Base-by-base conservation (phyloP, 495 filamentous ascomycete genomes). In the Penicillium nucicola region DNA sequence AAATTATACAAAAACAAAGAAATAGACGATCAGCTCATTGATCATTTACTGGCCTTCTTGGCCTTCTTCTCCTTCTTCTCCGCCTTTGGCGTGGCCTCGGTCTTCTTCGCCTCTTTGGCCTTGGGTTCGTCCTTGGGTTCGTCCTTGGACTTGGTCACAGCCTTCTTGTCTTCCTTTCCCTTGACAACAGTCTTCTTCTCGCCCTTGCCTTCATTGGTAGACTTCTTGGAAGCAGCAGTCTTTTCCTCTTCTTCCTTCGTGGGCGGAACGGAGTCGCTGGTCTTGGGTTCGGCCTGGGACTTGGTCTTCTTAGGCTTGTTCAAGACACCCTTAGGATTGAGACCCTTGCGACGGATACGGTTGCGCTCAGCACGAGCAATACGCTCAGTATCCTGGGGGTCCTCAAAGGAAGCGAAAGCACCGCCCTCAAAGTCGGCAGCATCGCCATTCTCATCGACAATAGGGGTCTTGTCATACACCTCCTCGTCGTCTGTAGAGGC, bases 321-420 rank as follows among this genome's bases (percentile, higher is more conserved):
- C 48, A 69, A 44, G 23, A 71, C 78, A 15, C 74, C 80, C 69
- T 80, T 85, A 4, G 83, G 84, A 75, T 86, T 77, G 25, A 83
- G 65, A 22, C 86, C 86, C 69, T 86, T 89, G 67, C 77, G 80
- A 48, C 82, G 79, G 57, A 85, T 56, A 40, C 70, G 67, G 60
- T 76, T 80, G 38, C 77, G 77, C 61, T 80, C 68, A 14, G 79
- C 82, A 25, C 81, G 77, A 50, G 79, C 76, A 50, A 88, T 82
- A 43, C 79, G 77, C 48, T 75, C 74, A 45, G 67, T 59, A 55
- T 88, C 86, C 45, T 77, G 82, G 23, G 84, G 77, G 25, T 87
- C 83, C 43, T 86, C 82, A 57, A 80, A 88, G 1, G 78, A 80
- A 17, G 81, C 85, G 69, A 88, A 89, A 12, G 71, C 69, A 20